These are phyloP conservation scores for Hymenoscyphus fraxineus DNA, from an alignment of 2,329 filamentous ascomycete genomes.

Conservation along the genomic window DNA sequence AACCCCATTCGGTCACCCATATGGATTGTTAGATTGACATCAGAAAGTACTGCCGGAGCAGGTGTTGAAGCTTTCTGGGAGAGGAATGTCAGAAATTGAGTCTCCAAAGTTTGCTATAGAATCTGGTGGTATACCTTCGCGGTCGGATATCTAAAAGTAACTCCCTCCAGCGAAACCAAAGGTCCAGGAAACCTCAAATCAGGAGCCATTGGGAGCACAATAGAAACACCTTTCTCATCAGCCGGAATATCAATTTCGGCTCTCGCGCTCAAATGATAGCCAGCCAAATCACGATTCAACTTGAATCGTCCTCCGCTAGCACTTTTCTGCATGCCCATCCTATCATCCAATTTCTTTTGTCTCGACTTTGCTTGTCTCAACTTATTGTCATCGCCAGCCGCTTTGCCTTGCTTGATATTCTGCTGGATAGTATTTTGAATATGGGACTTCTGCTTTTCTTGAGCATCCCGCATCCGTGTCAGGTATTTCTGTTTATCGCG, in stretches of 20 bases:
- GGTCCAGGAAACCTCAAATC: slow-evolving; percentile 73
- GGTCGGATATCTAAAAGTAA: slow-evolving; percentile 59
- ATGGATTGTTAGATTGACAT: slow-evolving; percentile 65
- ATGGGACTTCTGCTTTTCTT: slow-evolving; percentile 76
- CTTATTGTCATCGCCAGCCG: slow-evolving; percentile 79
- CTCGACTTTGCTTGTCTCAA: slow-evolving; percentile 79
- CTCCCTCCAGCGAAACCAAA: slow-evolving; percentile 67
- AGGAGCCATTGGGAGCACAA: slow-evolving; percentile 58
- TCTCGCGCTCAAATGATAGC: slow-evolving; percentile 55
- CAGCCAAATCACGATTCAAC: slow-evolving; percentile 68
- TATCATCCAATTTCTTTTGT: slow-evolving; percentile 79
- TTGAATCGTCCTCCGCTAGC: slow-evolving; percentile 74
- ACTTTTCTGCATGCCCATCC: slow-evolving; percentile 72
- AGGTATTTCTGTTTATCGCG: slow-evolving; percentile 66
- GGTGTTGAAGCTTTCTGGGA: slow-evolving; percentile 11
- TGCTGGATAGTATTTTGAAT: slow-evolving; percentile 74
- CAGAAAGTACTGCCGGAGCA: slow-evolving; percentile 50
- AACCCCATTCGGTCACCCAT: slow-evolving; percentile 72
- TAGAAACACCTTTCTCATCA: slow-evolving; percentile 55
- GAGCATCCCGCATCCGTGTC: slow-evolving; percentile 73
- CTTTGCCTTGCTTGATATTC: slow-evolving; percentile 71
- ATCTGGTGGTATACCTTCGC: slow-evolving; percentile 17
- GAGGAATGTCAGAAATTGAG: neutral
- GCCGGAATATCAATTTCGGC: slow-evolving; percentile 69
- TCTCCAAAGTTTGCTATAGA: neutral